Conservation (phyloP, 1,139 yeast genomes). For the Kazachstania sp. region DNA sequence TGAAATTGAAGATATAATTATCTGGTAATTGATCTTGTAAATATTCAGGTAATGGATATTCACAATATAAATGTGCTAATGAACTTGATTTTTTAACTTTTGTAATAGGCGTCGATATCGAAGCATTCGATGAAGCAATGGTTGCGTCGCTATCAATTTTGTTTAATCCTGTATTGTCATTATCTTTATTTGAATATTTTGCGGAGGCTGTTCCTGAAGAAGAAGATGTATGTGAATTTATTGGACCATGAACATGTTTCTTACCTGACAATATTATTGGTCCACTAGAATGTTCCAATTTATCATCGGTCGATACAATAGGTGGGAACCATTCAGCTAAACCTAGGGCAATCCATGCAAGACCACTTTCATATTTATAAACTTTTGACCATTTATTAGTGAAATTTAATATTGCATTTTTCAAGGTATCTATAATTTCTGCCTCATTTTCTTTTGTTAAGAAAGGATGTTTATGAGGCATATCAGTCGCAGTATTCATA, state of each 20-base stretch:
- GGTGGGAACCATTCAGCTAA: conserved; percentile 81
- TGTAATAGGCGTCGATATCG: background rate
- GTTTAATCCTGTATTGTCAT: background rate
- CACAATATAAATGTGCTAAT: conserved; percentile 19
- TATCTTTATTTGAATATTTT: background rate
- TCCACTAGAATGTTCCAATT: conserved; percentile 8
- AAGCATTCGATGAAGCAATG: background rate
- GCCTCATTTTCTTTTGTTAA: conserved; percentile 33
- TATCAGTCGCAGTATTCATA: background rate
- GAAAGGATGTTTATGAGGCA: background rate
- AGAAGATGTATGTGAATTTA: background rate
- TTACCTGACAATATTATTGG: conserved; percentile 24
- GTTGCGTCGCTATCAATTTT: background rate
- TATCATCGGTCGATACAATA: background rate
- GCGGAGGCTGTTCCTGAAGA: background rate
- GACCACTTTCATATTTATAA: conserved; percentile 70
- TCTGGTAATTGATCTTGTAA: conserved; percentile 17
- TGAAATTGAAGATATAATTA: conserved; percentile 33
- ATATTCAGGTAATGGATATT: conserved; percentile 25
- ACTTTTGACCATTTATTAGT: conserved; percentile 70
- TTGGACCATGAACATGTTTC: conserved; percentile 15
- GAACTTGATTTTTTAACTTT: conserved; percentile 2
- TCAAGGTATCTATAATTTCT: conserved; percentile 49
- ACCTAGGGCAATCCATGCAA: conserved; percentile 82
- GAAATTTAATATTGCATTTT: conserved; percentile 55